A percentile compares a stretch with the other conserved stretches of the same genome.
Evolutionary conservation across 1,139 yeast genomes (phyloP).

Genomic region (Geotrichum europaeum): DNA sequence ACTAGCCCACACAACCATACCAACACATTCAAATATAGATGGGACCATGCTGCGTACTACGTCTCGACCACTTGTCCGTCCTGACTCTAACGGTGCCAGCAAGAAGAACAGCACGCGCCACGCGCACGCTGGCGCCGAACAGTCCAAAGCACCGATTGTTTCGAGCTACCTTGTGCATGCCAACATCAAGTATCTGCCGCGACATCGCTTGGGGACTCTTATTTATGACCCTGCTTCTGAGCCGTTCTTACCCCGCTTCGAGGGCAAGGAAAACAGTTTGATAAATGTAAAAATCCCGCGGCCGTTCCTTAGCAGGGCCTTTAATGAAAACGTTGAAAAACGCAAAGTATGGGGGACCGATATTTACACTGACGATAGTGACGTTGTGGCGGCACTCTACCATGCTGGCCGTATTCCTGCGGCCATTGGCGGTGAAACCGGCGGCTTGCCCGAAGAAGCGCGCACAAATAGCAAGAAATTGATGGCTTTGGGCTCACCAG

Average conservation of each 20-base stretch:
- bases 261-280: slow-evolving; percentile 53
- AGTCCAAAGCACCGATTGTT: slow-evolving; percentile 26
- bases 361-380: slow-evolving; percentile 89
- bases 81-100: background rate
- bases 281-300: slow-evolving; percentile 61
- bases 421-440: background rate
- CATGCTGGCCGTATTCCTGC: slow-evolving; percentile 50
- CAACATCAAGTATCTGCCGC: slow-evolving; percentile 41
- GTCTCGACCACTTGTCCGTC: background rate
- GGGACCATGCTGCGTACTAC: background rate
- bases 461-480: background rate
- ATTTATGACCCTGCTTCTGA: slow-evolving; percentile 46
- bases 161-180: slow-evolving; percentile 43
- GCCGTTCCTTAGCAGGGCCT: slow-evolving; percentile 27
- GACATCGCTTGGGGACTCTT: slow-evolving; percentile 54
- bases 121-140: background rate
- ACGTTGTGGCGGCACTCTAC: slow-evolving; percentile 63
- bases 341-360: slow-evolving; percentile 88
- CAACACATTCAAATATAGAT: background rate
- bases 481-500: background rate
- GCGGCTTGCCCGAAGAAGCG: background rate
- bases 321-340: slow-evolving; percentile 41
- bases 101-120: background rate
- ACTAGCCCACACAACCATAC: background rate
- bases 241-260: slow-evolving; percentile 32